phyloP scores from a whole-genome alignment of 1,139 yeast species.

The Magnusiomyces ingens region DNA sequence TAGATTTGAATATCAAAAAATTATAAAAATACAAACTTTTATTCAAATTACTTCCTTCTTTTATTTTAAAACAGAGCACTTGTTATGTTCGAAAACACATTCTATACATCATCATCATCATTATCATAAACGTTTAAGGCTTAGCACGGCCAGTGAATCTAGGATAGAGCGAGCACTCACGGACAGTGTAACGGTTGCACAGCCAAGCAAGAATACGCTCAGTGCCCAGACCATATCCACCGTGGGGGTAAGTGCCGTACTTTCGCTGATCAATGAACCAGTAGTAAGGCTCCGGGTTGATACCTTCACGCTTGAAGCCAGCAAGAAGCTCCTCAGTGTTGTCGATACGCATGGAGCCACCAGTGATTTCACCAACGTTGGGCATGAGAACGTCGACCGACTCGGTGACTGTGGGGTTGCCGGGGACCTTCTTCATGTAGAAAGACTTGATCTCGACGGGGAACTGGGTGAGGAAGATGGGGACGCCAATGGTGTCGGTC shows the following conservation, averaged over 20 bases:
- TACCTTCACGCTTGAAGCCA: conserved; percentile 88
- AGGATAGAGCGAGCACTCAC: conserved; percentile 96
- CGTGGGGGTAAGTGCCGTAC: conserved; percentile 97
- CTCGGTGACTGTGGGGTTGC: conserved; percentile 92
- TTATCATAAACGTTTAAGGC: conserved; percentile 46
- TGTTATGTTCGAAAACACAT: too few relatives aligned
- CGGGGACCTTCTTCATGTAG: conserved; percentile 90
- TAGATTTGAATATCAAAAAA: not conserved
- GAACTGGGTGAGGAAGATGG: conserved; percentile 87
- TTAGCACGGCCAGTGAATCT: conserved; percentile 97
- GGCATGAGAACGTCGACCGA: conserved; percentile 98
- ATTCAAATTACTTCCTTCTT: not conserved
- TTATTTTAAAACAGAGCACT: not conserved
- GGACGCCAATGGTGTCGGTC: conserved; percentile 91
- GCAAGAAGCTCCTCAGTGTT: conserved; percentile 75
- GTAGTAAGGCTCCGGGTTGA: conserved; percentile 73
- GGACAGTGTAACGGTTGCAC: conserved; percentile 93
- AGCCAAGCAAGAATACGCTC: conserved; percentile 98
- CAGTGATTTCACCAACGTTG: conserved; percentile 95
- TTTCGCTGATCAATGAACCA: conserved; percentile 96
- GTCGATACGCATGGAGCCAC: conserved; percentile 97
- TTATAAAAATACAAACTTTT: not conserved
- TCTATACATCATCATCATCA: not conserved
- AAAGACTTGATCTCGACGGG: conserved; percentile 96
- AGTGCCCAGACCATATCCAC: conserved; percentile 98